Percentiles rank a stretch among this genome's conserved stretches.
Evolutionary conservation across 176 grass and related monocot genomes (phyloP).

Genomic region (Ampelocalamus luodianensis): DNA sequence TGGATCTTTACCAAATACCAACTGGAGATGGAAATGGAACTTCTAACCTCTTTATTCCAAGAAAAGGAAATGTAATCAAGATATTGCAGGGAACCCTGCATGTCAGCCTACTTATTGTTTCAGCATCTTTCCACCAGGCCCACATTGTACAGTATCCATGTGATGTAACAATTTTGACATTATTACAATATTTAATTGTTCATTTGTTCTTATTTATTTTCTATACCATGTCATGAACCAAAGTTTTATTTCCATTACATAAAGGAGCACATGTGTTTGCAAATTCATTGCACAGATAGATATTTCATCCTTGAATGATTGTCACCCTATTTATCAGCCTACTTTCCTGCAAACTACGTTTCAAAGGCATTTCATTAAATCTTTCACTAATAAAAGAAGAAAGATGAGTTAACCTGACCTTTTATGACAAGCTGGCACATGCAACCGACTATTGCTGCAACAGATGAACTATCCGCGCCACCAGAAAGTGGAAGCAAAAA

Average conservation of each 20-base stretch:
- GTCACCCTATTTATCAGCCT: background rate
- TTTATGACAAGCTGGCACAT: constrained; percentile 96
- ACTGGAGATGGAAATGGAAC: background rate
- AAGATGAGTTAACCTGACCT: constrained; percentile 49
- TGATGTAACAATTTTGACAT: constrained; percentile 1
- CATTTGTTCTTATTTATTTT: background rate
- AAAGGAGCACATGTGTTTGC: background rate
- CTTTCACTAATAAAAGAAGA: constrained; percentile 19
- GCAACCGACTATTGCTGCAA: constrained; percentile 95
- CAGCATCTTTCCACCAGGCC: background rate
- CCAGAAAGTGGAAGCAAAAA: constrained; percentile 91
- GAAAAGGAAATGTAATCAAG: background rate
- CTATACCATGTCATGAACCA: background rate
- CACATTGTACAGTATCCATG: background rate
- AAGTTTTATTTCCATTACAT: background rate
- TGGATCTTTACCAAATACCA: background rate
- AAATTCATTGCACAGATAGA: background rate
- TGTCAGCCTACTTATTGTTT: background rate
- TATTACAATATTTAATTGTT: background rate
- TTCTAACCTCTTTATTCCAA: background rate
- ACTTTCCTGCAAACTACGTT: background rate
- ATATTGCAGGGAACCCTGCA: background rate
- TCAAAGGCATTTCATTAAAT: constrained; percentile 3
- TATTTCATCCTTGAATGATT: constrained; percentile 3
- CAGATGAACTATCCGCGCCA: constrained; percentile 95